Evolutionary conservation across 257 asterid species (phyloP).

Genomic region (Solanum paucissectum): DNA sequence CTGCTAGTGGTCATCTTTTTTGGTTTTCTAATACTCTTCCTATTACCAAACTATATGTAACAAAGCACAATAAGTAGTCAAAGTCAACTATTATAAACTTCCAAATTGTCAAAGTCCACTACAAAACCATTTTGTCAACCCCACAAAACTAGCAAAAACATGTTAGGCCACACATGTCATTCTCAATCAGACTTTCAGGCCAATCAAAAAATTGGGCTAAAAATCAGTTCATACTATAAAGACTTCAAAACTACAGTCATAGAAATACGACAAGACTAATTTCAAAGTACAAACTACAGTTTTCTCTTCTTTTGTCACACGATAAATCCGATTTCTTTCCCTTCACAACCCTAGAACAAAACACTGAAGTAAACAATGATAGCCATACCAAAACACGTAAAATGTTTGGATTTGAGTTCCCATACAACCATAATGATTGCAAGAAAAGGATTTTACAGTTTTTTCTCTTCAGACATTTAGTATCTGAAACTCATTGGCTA

Average conservation of each 20-base stretch:
- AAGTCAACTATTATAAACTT: not conserved
- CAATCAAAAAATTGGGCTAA: not conserved
- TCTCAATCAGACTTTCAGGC: not conserved
- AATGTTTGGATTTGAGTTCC: no score
- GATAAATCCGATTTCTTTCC: not conserved
- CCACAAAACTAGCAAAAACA: not conserved
- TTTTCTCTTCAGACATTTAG: not conserved
- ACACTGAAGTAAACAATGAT: not conserved
- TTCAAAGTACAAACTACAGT: not conserved
- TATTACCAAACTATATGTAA: not conserved
- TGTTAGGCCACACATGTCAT: not conserved
- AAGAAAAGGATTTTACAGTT: no score
- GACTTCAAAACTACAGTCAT: no score
- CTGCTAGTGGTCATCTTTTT: not conserved
- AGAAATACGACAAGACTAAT: no score
- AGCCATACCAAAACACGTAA: not conserved
- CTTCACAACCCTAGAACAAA: not conserved
- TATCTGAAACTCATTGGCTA: not conserved
- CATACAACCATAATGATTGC: no score
- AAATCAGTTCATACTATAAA: not conserved
- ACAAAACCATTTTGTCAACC: not conserved
- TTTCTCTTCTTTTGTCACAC: not conserved
- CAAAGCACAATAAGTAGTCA: not conserved
- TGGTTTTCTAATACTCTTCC: not conserved
- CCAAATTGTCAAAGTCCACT: not conserved